Evolutionary conservation across 768 basidiomycete genomes (phyloP), one percentile per base, ranked within the genome.

Genomic region (Paxillus rubicundulus): DNA sequence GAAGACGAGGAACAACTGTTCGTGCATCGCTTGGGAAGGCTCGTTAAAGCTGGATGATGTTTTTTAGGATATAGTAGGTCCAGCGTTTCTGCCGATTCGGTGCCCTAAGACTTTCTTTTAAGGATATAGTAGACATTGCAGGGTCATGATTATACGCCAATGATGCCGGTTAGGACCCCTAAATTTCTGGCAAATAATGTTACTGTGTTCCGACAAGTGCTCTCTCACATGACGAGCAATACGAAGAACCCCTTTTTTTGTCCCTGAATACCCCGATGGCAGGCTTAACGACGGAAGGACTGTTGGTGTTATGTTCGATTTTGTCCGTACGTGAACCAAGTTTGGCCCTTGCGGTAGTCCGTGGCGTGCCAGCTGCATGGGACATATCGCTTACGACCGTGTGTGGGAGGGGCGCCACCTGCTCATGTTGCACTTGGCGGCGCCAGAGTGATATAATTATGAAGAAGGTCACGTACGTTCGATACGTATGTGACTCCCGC

Each of bases 1-100:
- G 84, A 88, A 53, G 63, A 70, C 3, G 77, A 78, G 54, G 86
- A 87, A 37, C 61, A 74, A 58, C 51, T 89, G 24, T 86, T 83
- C 61, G 81, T 77, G 74, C 84, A 88, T 65, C 72, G 70, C 38
- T 66, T 73, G 10, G 87, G 87, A 24, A 71, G 72, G 39, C 84
- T 81, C 57, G 71, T 82, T 24, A 88, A 85, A 63, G 57, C 55
- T 14, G 41, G 30, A 17, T 67, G 47, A 60, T 21, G 14, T 8
- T 36, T 40, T 8, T 45, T n/a, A 4, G 30, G 18, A 33, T 33
- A 12, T 9, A 40, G 38, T 49, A 42, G 17, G 16, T 42, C 3
- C 14, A 5, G 2, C 21, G 40, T 41, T 6, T 24, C 21, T 24
- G 21, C 43, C 12, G 9, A 10, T 43, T 40, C 32, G 14, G n/a